A percentile compares a stretch with the other conserved stretches of the same genome.
These are phyloP conservation scores for Sporisorium reilianum DNA, from an alignment of 1,284 basidiomycete species.

Conservation along the genomic window DNA sequence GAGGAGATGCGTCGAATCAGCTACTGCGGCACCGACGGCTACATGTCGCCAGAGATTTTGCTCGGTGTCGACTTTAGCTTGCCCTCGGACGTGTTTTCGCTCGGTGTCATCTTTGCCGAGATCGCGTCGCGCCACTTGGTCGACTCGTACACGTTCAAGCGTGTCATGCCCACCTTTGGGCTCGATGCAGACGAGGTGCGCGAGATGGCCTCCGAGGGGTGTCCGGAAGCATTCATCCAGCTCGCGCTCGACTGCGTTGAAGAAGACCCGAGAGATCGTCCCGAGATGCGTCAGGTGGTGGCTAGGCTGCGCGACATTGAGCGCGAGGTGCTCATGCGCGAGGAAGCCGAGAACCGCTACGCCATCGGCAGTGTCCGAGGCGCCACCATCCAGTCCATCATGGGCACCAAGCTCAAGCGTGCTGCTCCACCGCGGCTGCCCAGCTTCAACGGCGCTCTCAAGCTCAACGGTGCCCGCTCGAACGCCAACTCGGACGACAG, in stretches of 20 bases:
- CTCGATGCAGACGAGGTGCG: constrained; percentile 83
- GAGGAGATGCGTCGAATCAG: constrained; percentile 91
- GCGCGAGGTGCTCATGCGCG: constrained; percentile 73
- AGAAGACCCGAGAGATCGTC: constrained; percentile 78
- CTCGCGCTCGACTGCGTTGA: constrained; percentile 83
- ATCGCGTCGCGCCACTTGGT: constrained; percentile 86
- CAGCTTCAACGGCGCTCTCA: constrained; percentile 83
- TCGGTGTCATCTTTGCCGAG: constrained; percentile 95
- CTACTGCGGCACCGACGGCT: constrained; percentile 89
- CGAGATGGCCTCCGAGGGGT: constrained; percentile 78
- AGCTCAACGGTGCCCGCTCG: constrained; percentile 71
- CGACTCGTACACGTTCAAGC: constrained; percentile 72
- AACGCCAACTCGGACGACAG: constrained; percentile 44
- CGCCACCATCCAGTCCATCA: constrained; percentile 53
- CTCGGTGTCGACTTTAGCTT: constrained; percentile 90
- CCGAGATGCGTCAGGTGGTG: constrained; percentile 82
- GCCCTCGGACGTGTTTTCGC: constrained; percentile 91
- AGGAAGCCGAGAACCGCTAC: constrained; percentile 56
- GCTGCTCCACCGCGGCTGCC: constrained; percentile 79
- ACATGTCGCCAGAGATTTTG: constrained; percentile 85
- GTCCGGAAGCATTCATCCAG: constrained; percentile 81
- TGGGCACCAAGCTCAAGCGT: constrained; percentile 55
- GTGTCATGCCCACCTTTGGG: constrained; percentile 73
- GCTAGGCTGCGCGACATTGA: constrained; percentile 82
- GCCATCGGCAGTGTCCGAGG: constrained; percentile 79